Evolutionary conservation across 2,329 filamentous ascomycete species (phyloP).

Genomic region (Paradendryphiella salina): DNA sequence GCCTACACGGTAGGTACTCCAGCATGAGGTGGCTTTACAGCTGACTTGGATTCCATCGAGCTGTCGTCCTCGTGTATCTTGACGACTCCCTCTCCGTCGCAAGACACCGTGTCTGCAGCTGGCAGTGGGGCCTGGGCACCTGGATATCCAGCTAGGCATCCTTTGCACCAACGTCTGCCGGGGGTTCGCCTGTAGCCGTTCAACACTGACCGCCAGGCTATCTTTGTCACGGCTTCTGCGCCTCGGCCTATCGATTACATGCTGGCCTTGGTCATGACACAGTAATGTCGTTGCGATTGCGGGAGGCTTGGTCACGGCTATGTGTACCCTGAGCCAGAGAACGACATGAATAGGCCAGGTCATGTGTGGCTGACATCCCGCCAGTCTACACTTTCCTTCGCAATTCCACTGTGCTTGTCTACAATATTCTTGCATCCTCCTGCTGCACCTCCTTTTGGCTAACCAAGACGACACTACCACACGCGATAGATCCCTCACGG

Average conservation of each 20-base stretch:
- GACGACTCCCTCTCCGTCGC: not conserved
- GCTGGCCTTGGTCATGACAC: not conserved
- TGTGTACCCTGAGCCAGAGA: not conserved
- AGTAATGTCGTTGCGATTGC: not conserved
- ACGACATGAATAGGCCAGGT: not conserved
- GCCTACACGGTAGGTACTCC: not conserved
- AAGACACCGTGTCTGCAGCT: too few species aligned
- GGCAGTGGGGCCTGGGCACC: not conserved
- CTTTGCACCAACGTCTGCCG: not conserved
- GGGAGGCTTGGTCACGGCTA: not conserved
- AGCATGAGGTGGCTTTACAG: not conserved
- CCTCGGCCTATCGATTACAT: slow-evolving; percentile 7
- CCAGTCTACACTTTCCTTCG: too few species aligned
- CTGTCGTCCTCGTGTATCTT: not conserved
- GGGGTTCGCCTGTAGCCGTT: slow-evolving; percentile 14
- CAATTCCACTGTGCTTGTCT: too few species aligned
- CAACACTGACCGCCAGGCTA: slow-evolving; percentile 15
- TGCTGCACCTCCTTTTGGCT: too few species aligned
- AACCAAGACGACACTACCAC: too few species aligned
- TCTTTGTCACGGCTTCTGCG: slow-evolving; percentile 11
- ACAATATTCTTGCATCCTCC: too few species aligned
- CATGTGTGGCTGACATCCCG: too few species aligned
- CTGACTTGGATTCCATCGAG: not conserved
- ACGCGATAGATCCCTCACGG: too few species aligned
- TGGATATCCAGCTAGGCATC: not conserved